Base-by-base conservation (phyloP, 169 alveolate species). In the Eimeria maxima region DNA sequence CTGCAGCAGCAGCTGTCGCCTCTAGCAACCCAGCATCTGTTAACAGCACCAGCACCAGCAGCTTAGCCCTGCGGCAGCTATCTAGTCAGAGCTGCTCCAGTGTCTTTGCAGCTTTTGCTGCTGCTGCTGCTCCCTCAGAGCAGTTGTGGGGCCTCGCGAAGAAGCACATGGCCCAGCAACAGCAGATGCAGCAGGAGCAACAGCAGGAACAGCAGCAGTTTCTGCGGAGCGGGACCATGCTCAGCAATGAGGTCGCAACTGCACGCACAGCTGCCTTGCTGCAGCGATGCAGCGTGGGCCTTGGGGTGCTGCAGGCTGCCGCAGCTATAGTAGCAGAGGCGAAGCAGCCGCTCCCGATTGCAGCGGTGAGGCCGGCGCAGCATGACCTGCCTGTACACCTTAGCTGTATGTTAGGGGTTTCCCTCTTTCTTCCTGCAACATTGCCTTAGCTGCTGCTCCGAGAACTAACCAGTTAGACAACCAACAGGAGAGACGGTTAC, bases 91-190 rank as follows among this genome's bases (percentile, higher is more conserved):
- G 57, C 57, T 50, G 57, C 57, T 50, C 57, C 57, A 50, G 57
- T 50, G 57, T 50, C 57, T 50, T 50, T 50, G 57, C 57, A 7
- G 57, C 57, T 50, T 87, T 87, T 42, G 69, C 93, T 18, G 81
- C 93, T 33, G 69, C 93, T 45, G 71, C 93, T 33, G 80, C 93
- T 29, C 69, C 71, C 63, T 53, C 69, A 11, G 93, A 87, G 14
- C 93, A 87, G 60, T 14, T 87, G 69, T 87, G 93, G 93, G 83
- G 81, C 55, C 93, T 87, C 83, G 93, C 93, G 45, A 87, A 76
- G 57, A 50, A 50, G 57, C 57, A 50, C 57, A 11, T 50, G 57
- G 57, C 57, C 57, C 57, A 50, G 57, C 57, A 87, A 10, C 81
- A 60, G 42, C 78, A 38, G 63, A 42, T 60, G 83, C 93, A 73